Evolutionary conservation across 805 yeast species (phyloP).

Genomic region (Metschnikowia hibisci): DNA sequence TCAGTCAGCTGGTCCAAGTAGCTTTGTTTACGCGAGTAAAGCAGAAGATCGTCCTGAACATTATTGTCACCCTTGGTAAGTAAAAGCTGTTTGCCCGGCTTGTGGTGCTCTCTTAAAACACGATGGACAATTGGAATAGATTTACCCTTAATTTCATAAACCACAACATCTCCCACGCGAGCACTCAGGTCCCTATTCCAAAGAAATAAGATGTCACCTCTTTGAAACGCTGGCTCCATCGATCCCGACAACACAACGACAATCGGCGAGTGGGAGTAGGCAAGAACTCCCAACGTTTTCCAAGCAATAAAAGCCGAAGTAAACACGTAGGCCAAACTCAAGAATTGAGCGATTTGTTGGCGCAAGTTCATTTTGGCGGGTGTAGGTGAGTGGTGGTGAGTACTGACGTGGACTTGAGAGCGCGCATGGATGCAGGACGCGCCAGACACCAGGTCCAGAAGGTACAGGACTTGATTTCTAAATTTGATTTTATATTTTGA

Average conservation of each 20-base stretch:
- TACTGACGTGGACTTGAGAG: constrained; percentile 3
- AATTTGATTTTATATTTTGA: no score
- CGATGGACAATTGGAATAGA: constrained; percentile 96
- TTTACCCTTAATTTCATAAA: constrained; percentile 75
- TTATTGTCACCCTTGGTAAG: constrained; percentile 97
- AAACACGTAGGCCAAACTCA: constrained; percentile 73
- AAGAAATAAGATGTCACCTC: constrained; percentile 89
- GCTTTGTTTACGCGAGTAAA: constrained; percentile 71
- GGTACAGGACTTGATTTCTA: not conserved
- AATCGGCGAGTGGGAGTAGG: constrained; percentile 87
- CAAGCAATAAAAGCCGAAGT: constrained; percentile 90
- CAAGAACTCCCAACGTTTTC: constrained; percentile 71
- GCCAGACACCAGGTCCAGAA: not conserved
- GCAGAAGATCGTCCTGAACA: constrained; percentile 81
- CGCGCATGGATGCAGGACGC: not conserved
- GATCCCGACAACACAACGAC: constrained; percentile 97
- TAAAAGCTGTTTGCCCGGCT: constrained; percentile 55
- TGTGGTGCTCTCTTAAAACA: constrained; percentile 80
- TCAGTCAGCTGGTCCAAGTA: constrained; percentile 77
- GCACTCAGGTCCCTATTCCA: constrained; percentile 76
- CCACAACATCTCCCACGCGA: constrained; percentile 89
- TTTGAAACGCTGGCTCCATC: constrained; percentile 98
- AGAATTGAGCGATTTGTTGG: constrained; percentile 57
- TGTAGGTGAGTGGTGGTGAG: not conserved
- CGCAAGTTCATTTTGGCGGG: constrained; percentile 50